A percentile compares a stretch with the other conserved stretches of the same genome.
Evolutionary conservation across 2,329 filamentous ascomycete genomes (phyloP).

Genomic region (Ceratocystis lukuohia): DNA sequence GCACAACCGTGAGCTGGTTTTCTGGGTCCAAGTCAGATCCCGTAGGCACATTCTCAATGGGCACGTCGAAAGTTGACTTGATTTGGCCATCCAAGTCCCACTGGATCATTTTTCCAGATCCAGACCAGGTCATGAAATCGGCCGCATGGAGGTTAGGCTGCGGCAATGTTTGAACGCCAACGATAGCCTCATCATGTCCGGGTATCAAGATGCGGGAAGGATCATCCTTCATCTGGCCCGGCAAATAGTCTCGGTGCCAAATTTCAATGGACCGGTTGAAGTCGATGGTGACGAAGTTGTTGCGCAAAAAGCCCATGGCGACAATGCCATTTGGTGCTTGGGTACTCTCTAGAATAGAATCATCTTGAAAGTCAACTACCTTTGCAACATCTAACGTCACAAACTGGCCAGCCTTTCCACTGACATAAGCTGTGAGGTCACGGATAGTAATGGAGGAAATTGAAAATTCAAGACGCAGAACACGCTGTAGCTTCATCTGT

Average conservation of each 20-base stretch:
- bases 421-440: constrained; percentile 49
- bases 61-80: constrained; percentile 49
- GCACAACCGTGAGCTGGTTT: constrained; percentile 48
- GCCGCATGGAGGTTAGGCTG: constrained; percentile 49
- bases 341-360: constrained; percentile 30
- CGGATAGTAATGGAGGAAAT: constrained; percentile 54
- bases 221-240: constrained; percentile 29
- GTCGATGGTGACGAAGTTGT: constrained; percentile 63
- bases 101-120: constrained; percentile 63
- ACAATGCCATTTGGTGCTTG: constrained; percentile 37
- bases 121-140: constrained; percentile 76
- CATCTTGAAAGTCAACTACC: constrained; percentile 32
- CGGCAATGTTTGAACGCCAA: constrained; percentile 58
- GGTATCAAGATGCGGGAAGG: constrained; percentile 42
- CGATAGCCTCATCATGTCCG: constrained; percentile 49
- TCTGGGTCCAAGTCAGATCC: constrained; percentile 37
- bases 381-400: constrained; percentile 39
- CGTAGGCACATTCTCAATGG: constrained; percentile 49
- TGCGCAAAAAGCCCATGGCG: constrained; percentile 54
- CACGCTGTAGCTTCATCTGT: constrained; percentile 54
- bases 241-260: constrained; percentile 36
- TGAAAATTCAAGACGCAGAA: constrained; percentile 52
- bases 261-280: constrained; percentile 62
- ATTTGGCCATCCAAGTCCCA: constrained; percentile 66
- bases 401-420: constrained; percentile 51